Base-by-base conservation (phyloP, 495 filamentous ascomycete genomes). In the Saxispiralis lemnorum region DNA sequence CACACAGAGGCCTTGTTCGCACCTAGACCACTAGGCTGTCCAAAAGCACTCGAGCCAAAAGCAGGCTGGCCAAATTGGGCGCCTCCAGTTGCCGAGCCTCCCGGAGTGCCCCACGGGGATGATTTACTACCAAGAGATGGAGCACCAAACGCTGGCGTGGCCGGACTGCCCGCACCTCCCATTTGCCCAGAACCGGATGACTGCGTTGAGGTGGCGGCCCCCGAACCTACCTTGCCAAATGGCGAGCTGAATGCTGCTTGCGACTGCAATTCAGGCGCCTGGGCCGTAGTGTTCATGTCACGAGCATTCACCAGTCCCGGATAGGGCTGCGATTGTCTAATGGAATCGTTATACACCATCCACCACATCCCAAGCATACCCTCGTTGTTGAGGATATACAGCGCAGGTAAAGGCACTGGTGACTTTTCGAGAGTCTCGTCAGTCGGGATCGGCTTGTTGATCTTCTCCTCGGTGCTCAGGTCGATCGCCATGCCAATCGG, bases 381-480 rank as follows among this genome's bases (percentile, higher is more conserved):
- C 51, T 95, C 83, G 55, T 93, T 75, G 46, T 89, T 96, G 2
- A 99, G 68, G 28, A 87, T 71, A 66, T 92, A 74, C 12, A 93
- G 59, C 2, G 79, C 84, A 1, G 92, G 92, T n/a, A 94, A 58
- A 13, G 92, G 89, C 1, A 78, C 78, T 11, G 75, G 69, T 2
- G 86, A 87, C 41, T 88, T 73, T 11, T 73, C 60, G 37, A 86
- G 78, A 41, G 81, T 78, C 49, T 86, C 83, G 10, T 59, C 51
- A 15, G 70, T 72, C 3, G 75, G 72, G 43, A 94, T 79, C 5
- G 92, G 92, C 45, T 77, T 71, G 35, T 69, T 58, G 2, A 94
- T 81, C 47, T 72, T 83, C 38, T 87, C 83, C 46, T 71, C 82
- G 56, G 70, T 71, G 13, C 85, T 88, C 13, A 97, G 64, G 59